Evolutionary conservation across 2,329 filamentous ascomycete genomes (phyloP).

Genomic region (Triangularia setosa): DNA sequence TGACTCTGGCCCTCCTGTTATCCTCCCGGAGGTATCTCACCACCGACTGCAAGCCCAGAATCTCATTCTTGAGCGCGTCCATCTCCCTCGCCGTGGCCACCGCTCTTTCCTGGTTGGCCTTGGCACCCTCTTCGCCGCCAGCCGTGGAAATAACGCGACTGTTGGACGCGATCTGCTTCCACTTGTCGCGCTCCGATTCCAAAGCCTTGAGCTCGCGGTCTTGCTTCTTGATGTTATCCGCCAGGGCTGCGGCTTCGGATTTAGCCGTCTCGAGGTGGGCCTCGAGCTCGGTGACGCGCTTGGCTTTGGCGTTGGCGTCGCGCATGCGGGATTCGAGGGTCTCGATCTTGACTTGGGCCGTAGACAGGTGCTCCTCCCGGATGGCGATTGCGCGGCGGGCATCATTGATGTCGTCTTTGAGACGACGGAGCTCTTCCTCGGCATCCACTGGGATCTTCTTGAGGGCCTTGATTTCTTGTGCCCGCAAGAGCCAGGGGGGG

Average conservation of each 20-base stretch:
- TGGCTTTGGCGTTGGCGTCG: conserved; percentile 74
- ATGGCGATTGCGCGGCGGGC: conserved; percentile 67
- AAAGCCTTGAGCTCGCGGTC: conserved; percentile 62
- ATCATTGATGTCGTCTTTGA: conserved; percentile 77
- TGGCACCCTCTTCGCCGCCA: conserved; percentile 41
- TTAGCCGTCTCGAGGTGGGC: conserved; percentile 51
- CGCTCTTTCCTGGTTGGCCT: conserved; percentile 61
- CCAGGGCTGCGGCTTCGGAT: conserved; percentile 48
- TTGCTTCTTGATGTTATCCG: conserved; percentile 63
- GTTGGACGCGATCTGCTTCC: conserved; percentile 67
- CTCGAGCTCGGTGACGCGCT: conserved; percentile 64
- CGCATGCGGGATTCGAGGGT: conserved; percentile 84
- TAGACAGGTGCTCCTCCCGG: conserved; percentile 79
- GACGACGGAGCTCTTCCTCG: conserved; percentile 75
- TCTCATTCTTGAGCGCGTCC: conserved; percentile 66
- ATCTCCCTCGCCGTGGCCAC: conserved; percentile 70
- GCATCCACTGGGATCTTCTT: conserved; percentile 77
- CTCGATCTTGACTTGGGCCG: conserved; percentile 87
- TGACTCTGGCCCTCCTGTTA: conserved; percentile 57
- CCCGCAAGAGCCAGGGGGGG: conserved; percentile 79
- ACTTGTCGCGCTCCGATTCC: conserved; percentile 64
- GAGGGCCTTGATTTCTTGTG: conserved; percentile 75
- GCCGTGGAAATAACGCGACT: conserved; percentile 48
- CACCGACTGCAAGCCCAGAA: conserved; percentile 59
- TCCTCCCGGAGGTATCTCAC: conserved; percentile 66